phyloP scores from a whole-genome alignment of 805 yeast species.

The Candida anglica region DNA sequence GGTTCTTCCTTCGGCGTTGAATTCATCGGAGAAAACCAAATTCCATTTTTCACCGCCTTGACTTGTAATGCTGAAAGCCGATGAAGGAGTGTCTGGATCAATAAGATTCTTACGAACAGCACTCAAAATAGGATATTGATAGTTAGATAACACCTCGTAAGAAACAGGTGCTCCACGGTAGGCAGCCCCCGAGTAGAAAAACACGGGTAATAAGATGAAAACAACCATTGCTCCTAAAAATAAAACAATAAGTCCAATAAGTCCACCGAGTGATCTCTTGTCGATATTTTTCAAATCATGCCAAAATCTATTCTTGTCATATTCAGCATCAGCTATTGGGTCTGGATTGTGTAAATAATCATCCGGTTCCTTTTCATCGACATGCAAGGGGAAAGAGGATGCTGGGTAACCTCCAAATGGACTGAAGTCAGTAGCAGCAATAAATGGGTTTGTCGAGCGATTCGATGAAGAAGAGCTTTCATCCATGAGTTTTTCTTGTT shows the following conservation, averaged over 20 bases:
- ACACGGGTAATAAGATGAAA: conserved; percentile 76
- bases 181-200: conserved; percentile 75
- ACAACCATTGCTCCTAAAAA: conserved; percentile 60
- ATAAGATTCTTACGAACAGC: conserved; percentile 58
- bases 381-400: conserved; percentile 79
- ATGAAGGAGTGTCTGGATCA: conserved; percentile 68
- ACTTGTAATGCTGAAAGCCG: conserved; percentile 47
- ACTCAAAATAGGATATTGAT: conserved; percentile 51
- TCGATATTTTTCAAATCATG: conserved; percentile 67
- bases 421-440: conserved; percentile 60
- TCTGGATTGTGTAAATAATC: conserved; percentile 96
- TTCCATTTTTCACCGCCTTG: conserved; percentile 65
- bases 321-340: conserved; percentile 85
- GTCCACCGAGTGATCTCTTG: conserved; percentile 55
- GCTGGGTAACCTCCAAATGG: conserved; percentile 99
- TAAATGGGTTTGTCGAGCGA: conserved; percentile 24
- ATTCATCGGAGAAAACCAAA: conserved; percentile 87
- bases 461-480: conserved; percentile 13
- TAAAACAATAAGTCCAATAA: conserved; percentile 56
- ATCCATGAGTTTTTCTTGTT: conserved; percentile 3
- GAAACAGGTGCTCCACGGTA: conserved; percentile 13
- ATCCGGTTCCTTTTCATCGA: conserved; percentile 93
- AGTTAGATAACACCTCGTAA: conserved; percentile 44
- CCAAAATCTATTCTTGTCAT: conserved; percentile 65
- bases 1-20: conserved; percentile 83